Evolutionary conservation across 768 basidiomycete genomes (phyloP).

Genomic region (Tricholoma terreum): DNA sequence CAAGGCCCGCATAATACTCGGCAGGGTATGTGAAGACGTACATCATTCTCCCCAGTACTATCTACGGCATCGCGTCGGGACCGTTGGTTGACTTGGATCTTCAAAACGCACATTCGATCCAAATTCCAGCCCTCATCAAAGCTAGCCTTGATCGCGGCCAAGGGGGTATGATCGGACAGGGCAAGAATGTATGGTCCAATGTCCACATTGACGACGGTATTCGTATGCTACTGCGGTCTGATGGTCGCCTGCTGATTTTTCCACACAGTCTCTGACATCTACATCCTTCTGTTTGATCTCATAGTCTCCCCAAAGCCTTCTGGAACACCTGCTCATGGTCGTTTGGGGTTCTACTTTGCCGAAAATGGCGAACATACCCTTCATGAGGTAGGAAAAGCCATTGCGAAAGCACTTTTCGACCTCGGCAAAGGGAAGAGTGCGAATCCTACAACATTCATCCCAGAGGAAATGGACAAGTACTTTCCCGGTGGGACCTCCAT

Average conservation of each 20-base stretch:
- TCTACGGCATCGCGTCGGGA: constrained; percentile 54
- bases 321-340: constrained; percentile 36
- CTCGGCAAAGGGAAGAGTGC: constrained; percentile 32
- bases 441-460: constrained; percentile 43
- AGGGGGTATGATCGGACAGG: constrained; percentile 54
- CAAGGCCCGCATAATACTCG: neutral
- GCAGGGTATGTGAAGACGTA: constrained; percentile 28
- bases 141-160: constrained; percentile 44
- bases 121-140: constrained; percentile 47
- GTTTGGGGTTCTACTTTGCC: constrained; percentile 47
- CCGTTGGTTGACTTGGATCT: constrained; percentile 49
- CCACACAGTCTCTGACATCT: constrained; percentile 41
- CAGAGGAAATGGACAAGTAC: constrained; percentile 39
- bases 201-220: constrained; percentile 33
- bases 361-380: constrained; percentile 46
- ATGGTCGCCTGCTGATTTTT: neutral
- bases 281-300: constrained; percentile 39
- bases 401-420: constrained; percentile 32
- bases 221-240: neutral
- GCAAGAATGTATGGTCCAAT: constrained; percentile 58
- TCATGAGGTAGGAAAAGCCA: constrained; percentile 33
- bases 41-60: constrained; percentile 52
- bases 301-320: constrained; percentile 24
- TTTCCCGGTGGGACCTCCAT: constrained; percentile 33
- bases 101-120: constrained; percentile 49